phyloP scores from a whole-genome alignment of 805 yeast genomes.

The Metschnikowia reukaufii region DNA sequence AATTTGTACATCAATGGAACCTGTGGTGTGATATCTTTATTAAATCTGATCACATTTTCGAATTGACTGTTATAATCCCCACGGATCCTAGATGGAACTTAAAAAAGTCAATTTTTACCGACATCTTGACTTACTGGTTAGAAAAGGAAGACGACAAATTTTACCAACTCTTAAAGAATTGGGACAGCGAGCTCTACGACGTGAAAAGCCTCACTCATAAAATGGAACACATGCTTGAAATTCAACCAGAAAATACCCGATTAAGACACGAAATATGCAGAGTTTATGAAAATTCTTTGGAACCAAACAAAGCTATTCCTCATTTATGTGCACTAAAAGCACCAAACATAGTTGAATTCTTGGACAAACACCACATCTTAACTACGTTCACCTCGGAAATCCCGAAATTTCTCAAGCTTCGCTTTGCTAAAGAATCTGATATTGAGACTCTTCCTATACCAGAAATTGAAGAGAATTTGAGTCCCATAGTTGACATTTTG shows the following conservation, averaged over 20 bases:
- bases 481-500: constrained; percentile 51
- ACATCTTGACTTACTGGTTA: constrained; percentile 53
- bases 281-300: constrained; percentile 56
- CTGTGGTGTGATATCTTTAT: constrained; percentile 57
- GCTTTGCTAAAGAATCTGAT: constrained; percentile 37
- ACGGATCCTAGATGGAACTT: constrained; percentile 35
- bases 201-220: constrained; percentile 40
- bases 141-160: constrained; percentile 31
- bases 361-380: constrained; percentile 64
- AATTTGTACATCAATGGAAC: constrained; percentile 55
- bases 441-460: constrained; percentile 42
- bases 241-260: constrained; percentile 10
- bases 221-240: constrained; percentile 48
- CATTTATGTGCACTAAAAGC: constrained; percentile 63
- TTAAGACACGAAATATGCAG: constrained; percentile 49
- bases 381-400: constrained; percentile 47
- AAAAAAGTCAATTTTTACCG: constrained; percentile 26
- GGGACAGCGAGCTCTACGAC: constrained; percentile 62
- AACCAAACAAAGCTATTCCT: constrained; percentile 61
- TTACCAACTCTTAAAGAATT: constrained; percentile 43
- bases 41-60: constrained; percentile 43
- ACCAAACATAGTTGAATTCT: constrained; percentile 51
- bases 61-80: constrained; percentile 61
- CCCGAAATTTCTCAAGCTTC: constrained; percentile 50
- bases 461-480: constrained; percentile 39